Conservation (phyloP, 805 yeast species). For the Starmerella gropengiesseri region DNA sequence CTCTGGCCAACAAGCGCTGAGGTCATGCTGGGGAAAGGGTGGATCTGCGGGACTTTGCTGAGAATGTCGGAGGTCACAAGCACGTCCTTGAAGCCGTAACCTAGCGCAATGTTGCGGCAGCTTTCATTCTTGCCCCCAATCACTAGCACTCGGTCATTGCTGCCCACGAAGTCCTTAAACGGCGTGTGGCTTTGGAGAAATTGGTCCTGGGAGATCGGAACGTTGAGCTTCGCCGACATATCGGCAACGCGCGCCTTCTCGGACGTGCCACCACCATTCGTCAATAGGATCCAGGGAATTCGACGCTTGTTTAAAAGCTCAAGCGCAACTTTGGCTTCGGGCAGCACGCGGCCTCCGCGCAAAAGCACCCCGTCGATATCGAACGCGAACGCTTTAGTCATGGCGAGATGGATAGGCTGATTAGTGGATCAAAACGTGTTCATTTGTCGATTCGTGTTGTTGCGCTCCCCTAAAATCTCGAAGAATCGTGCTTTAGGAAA, state of each 20-base stretch:
- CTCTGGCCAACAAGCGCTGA: constrained; percentile 55
- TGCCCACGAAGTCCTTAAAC: constrained; percentile 66
- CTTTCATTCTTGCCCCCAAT: constrained; percentile 84
- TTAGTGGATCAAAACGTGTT: no score
- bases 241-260: constrained; percentile 66
- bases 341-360: constrained; percentile 73
- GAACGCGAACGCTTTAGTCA: constrained; percentile 61
- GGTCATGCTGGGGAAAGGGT: constrained; percentile 70
- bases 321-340: constrained; percentile 66
- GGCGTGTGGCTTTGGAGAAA: constrained; percentile 92
- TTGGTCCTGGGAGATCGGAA: constrained; percentile 59
- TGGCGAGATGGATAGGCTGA: not conserved
- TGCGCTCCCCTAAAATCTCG: no score
- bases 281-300: constrained; percentile 75
- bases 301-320: constrained; percentile 60
- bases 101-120: constrained; percentile 71
- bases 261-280: constrained; percentile 87
- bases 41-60: constrained; percentile 77
- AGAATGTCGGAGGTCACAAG: constrained; percentile 72
- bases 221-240: constrained; percentile 48
- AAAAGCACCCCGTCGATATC: constrained; percentile 89
- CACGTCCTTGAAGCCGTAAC: constrained; percentile 74
- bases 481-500: not conserved
- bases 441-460: no score
- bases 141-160: constrained; percentile 63